Evolutionary conservation across 139 green algal species (phyloP).

Genomic region (Chlamydomonas sphaeroides): DNA sequence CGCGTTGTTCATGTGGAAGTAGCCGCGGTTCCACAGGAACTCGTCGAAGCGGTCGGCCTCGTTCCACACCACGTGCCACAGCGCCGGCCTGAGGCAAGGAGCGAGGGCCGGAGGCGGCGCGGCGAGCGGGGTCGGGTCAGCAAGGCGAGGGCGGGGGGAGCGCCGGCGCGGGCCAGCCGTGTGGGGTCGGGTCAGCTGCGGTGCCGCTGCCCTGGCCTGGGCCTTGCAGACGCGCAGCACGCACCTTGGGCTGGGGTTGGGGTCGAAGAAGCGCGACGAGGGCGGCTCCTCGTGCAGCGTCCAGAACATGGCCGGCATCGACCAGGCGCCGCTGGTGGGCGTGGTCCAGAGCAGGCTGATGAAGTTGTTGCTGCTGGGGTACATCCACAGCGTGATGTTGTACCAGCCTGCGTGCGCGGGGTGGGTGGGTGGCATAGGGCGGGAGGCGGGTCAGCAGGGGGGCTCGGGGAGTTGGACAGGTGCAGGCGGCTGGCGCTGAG

Average conservation of each 20-base stretch:
- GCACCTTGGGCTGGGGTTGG: not conserved
- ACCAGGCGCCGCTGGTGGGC: not conserved
- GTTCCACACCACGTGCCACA: conserved; percentile 41
- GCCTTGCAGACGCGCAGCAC: too few species aligned
- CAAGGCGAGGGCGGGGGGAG: too few species aligned
- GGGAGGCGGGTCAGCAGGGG: too few species aligned
- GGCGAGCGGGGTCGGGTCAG: too few species aligned
- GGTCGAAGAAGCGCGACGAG: conserved; percentile 5
- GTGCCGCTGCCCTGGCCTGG: too few species aligned
- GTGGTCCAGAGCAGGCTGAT: not conserved
- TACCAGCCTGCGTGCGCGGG: conserved; percentile 39
- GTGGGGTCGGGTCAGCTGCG: too few species aligned
- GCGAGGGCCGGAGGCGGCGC: too few species aligned
- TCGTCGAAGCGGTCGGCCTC: not conserved
- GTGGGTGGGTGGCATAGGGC: too few species aligned
- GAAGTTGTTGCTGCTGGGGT: not conserved
- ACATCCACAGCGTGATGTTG: conserved; percentile 25
- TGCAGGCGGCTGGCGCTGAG: too few species aligned
- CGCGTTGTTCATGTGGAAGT: conserved; percentile 5
- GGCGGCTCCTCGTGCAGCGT: not conserved
- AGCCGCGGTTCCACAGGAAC: not conserved
- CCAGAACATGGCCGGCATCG: not conserved
- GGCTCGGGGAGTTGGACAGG: too few species aligned
- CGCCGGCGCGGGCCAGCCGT: too few species aligned
- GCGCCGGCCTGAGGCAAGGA: conserved; percentile 1